phyloP scores from a whole-genome alignment of 176 grass and related monocot genomes.

The Oryza punctata region DNA sequence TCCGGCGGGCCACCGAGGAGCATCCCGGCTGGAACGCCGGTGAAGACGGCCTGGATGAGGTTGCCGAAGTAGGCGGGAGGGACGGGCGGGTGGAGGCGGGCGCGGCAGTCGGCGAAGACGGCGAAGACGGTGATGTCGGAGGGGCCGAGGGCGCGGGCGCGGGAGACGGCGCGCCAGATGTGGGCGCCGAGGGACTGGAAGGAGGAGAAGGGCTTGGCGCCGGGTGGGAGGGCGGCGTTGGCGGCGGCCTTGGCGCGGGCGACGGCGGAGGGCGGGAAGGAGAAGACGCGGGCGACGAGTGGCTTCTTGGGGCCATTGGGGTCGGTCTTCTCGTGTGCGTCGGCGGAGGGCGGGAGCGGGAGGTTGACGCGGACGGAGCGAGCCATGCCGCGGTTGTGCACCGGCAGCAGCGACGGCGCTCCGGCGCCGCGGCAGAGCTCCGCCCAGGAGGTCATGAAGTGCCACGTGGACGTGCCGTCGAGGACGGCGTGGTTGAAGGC shows the following conservation, averaged over 20 bases:
- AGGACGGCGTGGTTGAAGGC: conserved; percentile 98
- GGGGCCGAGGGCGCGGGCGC: conserved; percentile 65
- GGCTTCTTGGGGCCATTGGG: conserved; percentile 66
- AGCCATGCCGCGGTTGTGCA: conserved; percentile 63
- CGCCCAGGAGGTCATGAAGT: conserved; percentile 96
- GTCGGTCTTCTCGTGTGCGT: conserved; percentile 76
- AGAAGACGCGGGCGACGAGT: conserved; percentile 79
- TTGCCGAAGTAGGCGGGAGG: conserved; percentile 88
- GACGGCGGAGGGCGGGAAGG: conserved; percentile 60
- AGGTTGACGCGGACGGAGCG: conserved; percentile 67
- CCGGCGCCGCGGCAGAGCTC: conserved; percentile 59
- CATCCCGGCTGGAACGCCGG: conserved; percentile 74
- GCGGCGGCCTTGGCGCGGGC: conserved; percentile 65
- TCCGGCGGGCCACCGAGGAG: conserved; percentile 57
- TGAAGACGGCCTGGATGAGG: conserved; percentile 98
- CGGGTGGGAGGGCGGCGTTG: conserved; percentile 64
- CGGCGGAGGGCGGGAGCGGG: conserved; percentile 56
- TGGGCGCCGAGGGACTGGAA: conserved; percentile 91
- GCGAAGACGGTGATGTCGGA: conserved; percentile 93
- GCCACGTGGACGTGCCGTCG: conserved; percentile 90
- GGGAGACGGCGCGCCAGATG: conserved; percentile 82
- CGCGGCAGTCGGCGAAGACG: conserved; percentile 81
- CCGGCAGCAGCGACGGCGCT: conserved; percentile 38
- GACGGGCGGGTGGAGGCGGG: conserved; percentile 70
- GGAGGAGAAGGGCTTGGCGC: conserved; percentile 74